Conservation (phyloP, 2,329 filamentous ascomycete species). For the Trichoderma pleuroti region DNA sequence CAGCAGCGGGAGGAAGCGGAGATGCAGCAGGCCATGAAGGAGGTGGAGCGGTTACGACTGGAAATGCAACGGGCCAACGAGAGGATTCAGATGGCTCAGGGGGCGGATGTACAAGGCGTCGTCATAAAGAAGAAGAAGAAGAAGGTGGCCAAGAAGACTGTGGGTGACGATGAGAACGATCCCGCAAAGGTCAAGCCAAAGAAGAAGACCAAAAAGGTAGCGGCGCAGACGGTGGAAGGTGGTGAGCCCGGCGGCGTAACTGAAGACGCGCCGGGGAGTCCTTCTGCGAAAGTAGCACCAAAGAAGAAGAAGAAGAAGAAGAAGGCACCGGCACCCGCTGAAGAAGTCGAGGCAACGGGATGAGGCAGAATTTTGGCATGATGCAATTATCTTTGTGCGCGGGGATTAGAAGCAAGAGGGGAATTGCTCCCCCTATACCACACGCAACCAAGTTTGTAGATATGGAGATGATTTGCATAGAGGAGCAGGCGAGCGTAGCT, state of each 20-base stretch:
- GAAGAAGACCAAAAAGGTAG: constrained; percentile 33
- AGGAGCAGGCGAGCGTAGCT: background rate
- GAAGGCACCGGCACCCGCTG: constrained; percentile 29
- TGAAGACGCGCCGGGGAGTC: background rate
- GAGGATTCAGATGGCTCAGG: constrained; percentile 66
- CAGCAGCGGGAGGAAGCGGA: constrained; percentile 77
- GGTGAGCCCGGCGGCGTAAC: background rate
- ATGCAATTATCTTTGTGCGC: background rate
- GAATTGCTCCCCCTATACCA: too few relatives aligned
- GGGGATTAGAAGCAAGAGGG: background rate
- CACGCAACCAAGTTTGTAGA: background rate
- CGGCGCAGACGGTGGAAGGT: background rate
- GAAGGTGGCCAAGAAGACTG: constrained; percentile 47
- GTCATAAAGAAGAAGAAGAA: constrained; percentile 67
- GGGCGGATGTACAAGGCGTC: constrained; percentile 62
- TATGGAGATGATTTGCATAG: constrained; percentile 4
- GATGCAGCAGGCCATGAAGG: constrained; percentile 82
- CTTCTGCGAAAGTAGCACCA: constrained; percentile 29
- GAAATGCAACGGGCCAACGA: constrained; percentile 86
- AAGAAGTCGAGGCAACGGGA: constrained; percentile 29
- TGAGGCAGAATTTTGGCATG: constrained; percentile 1
- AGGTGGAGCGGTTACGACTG: constrained; percentile 79
- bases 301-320: constrained; percentile 51
- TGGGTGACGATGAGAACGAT: constrained; percentile 22
- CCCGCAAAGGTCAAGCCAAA: constrained; percentile 47